Conservation (phyloP, 2,329 filamentous ascomycete species). For the Emmonsiellopsis sp. region DNA sequence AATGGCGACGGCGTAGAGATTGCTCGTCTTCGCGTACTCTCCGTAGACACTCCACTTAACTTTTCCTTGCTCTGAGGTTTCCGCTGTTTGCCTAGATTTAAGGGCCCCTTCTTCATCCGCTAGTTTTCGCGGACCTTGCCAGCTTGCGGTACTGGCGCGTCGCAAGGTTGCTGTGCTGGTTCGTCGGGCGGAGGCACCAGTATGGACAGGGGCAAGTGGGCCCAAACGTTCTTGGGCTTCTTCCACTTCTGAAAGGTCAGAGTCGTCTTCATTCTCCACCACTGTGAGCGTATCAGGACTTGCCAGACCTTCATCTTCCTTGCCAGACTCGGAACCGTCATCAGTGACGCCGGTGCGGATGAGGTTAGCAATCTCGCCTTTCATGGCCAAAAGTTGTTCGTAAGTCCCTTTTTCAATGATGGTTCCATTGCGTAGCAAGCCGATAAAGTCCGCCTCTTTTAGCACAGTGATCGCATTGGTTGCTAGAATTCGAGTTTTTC, state of each 20-base stretch:
- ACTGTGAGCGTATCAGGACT: slow-evolving; percentile 50
- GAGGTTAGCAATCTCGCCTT: slow-evolving; percentile 77
- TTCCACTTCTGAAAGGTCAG: slow-evolving; percentile 45
- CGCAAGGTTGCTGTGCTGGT: slow-evolving; percentile 70
- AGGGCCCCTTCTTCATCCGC: slow-evolving; percentile 67
- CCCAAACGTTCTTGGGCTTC: slow-evolving; percentile 61
- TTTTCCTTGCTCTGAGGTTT: slow-evolving; percentile 87
- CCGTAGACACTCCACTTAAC: slow-evolving; percentile 94
- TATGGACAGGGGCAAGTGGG: slow-evolving; percentile 67
- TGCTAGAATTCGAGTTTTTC: slow-evolving; percentile 85
- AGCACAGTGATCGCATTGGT: slow-evolving; percentile 93
- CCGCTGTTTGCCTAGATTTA: slow-evolving; percentile 79
- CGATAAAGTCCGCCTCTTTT: slow-evolving; percentile 81
- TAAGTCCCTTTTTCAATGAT: slow-evolving; percentile 86
- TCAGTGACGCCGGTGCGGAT: slow-evolving; percentile 62
- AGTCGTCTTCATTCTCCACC: slow-evolving; percentile 41
- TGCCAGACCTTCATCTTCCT: slow-evolving; percentile 57
- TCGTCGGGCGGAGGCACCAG: slow-evolving; percentile 50
- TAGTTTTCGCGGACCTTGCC: slow-evolving; percentile 76
- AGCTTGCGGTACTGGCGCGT: slow-evolving; percentile 84
- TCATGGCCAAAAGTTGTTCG: slow-evolving; percentile 84
- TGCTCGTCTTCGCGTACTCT: slow-evolving; percentile 93
- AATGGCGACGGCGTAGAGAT: slow-evolving; percentile 70
- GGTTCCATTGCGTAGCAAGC: slow-evolving; percentile 70
- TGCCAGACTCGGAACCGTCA: slow-evolving; percentile 42